Evolutionary conservation across 1,284 basidiomycete species (phyloP).

Genomic region (Moesziomyces aphidis): DNA sequence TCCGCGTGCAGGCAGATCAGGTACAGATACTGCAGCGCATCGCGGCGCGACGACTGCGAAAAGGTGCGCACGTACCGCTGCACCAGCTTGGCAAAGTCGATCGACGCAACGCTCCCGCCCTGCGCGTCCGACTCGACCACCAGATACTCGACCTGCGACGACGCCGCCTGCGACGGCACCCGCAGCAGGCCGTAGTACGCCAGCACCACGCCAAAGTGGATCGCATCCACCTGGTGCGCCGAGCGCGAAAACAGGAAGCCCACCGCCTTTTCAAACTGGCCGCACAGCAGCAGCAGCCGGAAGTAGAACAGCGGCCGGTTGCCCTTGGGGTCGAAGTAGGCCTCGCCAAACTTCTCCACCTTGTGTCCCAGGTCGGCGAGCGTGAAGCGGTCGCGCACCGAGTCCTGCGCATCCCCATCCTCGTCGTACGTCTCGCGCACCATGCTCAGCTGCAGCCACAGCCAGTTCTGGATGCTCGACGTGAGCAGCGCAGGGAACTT

Average conservation of each 20-base stretch:
- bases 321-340: constrained; percentile 88
- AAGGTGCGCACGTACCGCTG: constrained; percentile 94
- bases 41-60: constrained; percentile 88
- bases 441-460: constrained; percentile 95
- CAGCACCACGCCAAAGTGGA: constrained; percentile 91
- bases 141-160: constrained; percentile 74
- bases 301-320: constrained; percentile 80
- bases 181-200: constrained; percentile 93
- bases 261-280: constrained; percentile 93
- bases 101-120: constrained; percentile 62
- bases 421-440: constrained; percentile 69
- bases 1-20: constrained; percentile 83
- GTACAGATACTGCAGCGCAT: constrained; percentile 95
- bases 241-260: constrained; percentile 88
- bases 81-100: constrained; percentile 84
- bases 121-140: constrained; percentile 32
- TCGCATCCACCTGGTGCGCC: constrained; percentile 90
- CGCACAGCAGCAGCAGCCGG: constrained; percentile 87
- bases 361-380: constrained; percentile 83
- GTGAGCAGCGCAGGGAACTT: constrained; percentile 87
- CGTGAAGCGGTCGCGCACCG: constrained; percentile 73
- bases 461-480: constrained; percentile 94
- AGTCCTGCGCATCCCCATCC: constrained; percentile 51
- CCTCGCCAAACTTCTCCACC: constrained; percentile 80
- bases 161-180: constrained; percentile 80